Evolutionary conservation across 306 rosid species (phyloP), one percentile per base, ranked within the genome.

Genomic region (Mimosa bimucronata): DNA sequence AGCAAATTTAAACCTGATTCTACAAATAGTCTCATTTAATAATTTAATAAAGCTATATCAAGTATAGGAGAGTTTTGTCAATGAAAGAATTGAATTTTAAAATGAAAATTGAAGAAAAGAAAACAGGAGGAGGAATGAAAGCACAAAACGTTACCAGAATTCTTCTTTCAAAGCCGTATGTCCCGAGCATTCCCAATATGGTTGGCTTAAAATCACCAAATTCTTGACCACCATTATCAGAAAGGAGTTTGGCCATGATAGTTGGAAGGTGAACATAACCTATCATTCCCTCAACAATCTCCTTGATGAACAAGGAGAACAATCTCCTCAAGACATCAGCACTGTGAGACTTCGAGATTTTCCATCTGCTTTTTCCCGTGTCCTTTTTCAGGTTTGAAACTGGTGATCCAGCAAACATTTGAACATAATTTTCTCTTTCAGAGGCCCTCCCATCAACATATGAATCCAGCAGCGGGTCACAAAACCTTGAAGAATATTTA

Each of bases 251-350:
- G 74, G 97, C 88, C 99, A 95, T 93, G 83, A 95, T 91, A 60
- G 89, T 85, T 61, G 99, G 99, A 79, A 95, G 94, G 85, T 89
- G 93, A 88, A 95, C 94, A 83, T 86, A 93, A 46, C 99, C 99
- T 31, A 91, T 93, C 98, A 95, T 93, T 74, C 98, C 98, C 83
- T 95, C 99, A 68, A 93, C 99, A 80, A 95, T 95, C 84, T 90
- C 98, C 87, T 89, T 91, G 88, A 95, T 87, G 89, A 93, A 93
- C 77, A 79, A 90, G 83, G 97, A 90, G 73, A 95, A 86, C 86
- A 95, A 53, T 80, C 89, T 95, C 87, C 87, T 91, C 85, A 90
- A 85, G 77, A 93, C 60, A 83, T 82, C 90, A 83, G 85, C 86
- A 48, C 85, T 85, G 76, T 84, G 87, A 60, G 91, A 88, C 80